phyloP scores from a whole-genome alignment of 345 rosid genomes.

The Garcia nutans region DNA sequence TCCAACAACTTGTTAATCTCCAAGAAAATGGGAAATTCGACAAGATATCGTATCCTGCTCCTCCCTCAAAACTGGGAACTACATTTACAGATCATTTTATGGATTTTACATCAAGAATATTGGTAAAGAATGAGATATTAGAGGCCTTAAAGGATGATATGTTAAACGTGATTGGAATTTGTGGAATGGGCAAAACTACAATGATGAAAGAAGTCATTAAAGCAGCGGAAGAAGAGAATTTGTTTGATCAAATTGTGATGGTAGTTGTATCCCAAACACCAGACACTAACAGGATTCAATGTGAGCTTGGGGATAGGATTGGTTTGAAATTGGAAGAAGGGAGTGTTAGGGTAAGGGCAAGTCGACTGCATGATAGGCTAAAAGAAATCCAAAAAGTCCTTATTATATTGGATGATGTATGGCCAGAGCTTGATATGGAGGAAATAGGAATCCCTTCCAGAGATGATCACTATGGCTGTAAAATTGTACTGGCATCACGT shows the following conservation, averaged over 20 bases:
- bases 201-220: constrained; percentile 10
- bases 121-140: not conserved
- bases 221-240: not conserved
- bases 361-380: constrained; percentile 3
- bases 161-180: constrained; percentile 10
- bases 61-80: not conserved
- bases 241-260: constrained; percentile 13
- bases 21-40: not conserved
- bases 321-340: constrained; percentile 15
- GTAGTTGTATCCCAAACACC: constrained; percentile 9
- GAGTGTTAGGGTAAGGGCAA: constrained; percentile 12
- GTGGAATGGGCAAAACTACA: constrained; percentile 21
- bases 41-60: not conserved
- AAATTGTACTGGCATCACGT: constrained; percentile 27
- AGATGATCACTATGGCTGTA: constrained; percentile 24
- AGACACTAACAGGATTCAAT: constrained; percentile 12
- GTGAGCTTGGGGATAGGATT: constrained; percentile 16
- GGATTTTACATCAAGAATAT: not conserved
- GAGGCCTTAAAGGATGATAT: not conserved
- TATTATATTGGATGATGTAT: constrained; percentile 36
- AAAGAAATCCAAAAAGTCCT: constrained; percentile 18
- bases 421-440: constrained; percentile 25
- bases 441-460: constrained; percentile 26
- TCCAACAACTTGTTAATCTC: not conserved
- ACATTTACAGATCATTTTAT: not conserved